phyloP scores from a whole-genome alignment of 2,329 filamentous ascomycete genomes.

The Exophiala oligosperma region DNA sequence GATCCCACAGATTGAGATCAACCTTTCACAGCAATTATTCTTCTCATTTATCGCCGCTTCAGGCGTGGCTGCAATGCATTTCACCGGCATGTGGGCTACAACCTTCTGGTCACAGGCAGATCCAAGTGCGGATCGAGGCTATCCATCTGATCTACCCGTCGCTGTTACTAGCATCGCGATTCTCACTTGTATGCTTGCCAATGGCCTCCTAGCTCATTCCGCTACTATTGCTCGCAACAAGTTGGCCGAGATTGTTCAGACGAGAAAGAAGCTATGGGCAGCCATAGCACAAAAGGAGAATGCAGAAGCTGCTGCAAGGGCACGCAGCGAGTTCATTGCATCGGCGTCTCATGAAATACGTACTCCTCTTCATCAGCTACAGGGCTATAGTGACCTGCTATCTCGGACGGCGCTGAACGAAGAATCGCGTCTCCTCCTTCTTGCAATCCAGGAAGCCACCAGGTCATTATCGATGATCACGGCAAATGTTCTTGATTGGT shows the following conservation, averaged over 20 bases:
- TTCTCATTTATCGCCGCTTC: conserved; percentile 35
- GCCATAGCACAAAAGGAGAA: conserved; percentile 37
- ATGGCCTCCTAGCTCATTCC: conserved; percentile 36
- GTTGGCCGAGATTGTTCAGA: conserved; percentile 36
- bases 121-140: conserved; percentile 32
- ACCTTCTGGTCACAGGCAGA: conserved; percentile 33
- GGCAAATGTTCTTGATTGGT: conserved; percentile 40
- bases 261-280: conserved; percentile 35
- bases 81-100: conserved; percentile 36
- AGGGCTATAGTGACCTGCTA: conserved; percentile 38
- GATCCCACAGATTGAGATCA: conserved; percentile 36
- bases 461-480: conserved; percentile 39
- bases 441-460: conserved; percentile 37
- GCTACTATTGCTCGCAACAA: conserved; percentile 39
- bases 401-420: conserved; percentile 34
- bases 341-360: conserved; percentile 40
- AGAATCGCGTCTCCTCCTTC: conserved; percentile 34
- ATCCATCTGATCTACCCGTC: conserved; percentile 34
- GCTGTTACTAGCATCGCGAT: conserved; percentile 36
- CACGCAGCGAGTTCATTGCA: conserved; percentile 37
- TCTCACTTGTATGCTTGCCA: conserved; percentile 37
- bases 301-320: conserved; percentile 35
- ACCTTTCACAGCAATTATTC: conserved; percentile 34
- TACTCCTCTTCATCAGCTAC: conserved; percentile 38
- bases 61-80: conserved; percentile 40